A percentile compares a stretch with the other conserved stretches of the same genome.
phyloP scores from a whole-genome alignment of 2,329 filamentous ascomycete genomes.

The Orbilia oligospora region DNA sequence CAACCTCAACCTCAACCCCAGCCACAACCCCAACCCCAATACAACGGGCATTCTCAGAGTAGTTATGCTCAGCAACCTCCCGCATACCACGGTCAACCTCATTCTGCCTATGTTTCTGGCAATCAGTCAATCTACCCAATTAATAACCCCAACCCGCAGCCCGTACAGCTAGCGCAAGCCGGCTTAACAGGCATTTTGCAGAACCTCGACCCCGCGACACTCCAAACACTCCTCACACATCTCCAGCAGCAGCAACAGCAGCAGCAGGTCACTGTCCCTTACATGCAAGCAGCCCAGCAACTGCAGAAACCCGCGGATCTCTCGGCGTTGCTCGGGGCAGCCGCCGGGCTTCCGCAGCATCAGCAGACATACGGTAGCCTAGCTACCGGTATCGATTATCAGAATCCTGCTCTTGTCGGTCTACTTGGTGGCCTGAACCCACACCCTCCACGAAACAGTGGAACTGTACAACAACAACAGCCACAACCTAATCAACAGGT shows the following conservation, averaged over 20 bases:
- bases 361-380: constrained; percentile 37
- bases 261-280: constrained; percentile 61
- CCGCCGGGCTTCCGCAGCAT: constrained; percentile 39
- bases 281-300: constrained; percentile 54
- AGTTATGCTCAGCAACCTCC: constrained; percentile 64
- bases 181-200: constrained; percentile 78
- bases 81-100: constrained; percentile 63
- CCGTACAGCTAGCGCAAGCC: constrained; percentile 64
- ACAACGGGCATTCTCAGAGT: constrained; percentile 65
- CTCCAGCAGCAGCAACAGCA: constrained; percentile 67
- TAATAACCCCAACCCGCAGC: constrained; percentile 64
- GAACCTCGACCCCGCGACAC: constrained; percentile 76
- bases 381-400: constrained; percentile 47
- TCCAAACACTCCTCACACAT: constrained; percentile 79
- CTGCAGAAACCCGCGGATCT: constrained; percentile 55
- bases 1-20: constrained; percentile 66
- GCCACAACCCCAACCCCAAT: constrained; percentile 66
- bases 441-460: constrained; percentile 36
- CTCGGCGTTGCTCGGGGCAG: constrained; percentile 51
- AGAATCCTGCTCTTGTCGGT: constrained; percentile 52
- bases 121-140: constrained; percentile 65
- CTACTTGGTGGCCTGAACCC: constrained; percentile 36
- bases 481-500: constrained; percentile 59
- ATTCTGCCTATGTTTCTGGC: constrained; percentile 63
- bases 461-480: constrained; percentile 31